These are phyloP conservation scores for Xylariaceae sp. DNA, from an alignment of 2,329 filamentous ascomycete genomes.

Conservation along the genomic window DNA sequence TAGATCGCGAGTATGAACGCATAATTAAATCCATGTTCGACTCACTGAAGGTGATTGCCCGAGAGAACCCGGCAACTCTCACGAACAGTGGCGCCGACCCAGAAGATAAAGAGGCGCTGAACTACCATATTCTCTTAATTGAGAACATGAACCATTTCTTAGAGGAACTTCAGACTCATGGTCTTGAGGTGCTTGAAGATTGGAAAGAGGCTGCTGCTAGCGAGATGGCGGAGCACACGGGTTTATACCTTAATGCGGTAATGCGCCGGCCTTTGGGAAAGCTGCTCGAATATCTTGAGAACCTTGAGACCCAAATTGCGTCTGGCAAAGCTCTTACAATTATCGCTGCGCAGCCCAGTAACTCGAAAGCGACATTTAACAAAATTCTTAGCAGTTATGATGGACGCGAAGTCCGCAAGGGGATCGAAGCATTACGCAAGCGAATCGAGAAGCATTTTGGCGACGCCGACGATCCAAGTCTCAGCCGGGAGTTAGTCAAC, in stretches of 20 bases:
- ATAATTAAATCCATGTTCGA: constrained; percentile 97
- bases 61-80: constrained; percentile 64
- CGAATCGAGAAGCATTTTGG: constrained; percentile 97
- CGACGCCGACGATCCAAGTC: constrained; percentile 76
- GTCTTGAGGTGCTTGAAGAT: constrained; percentile 77
- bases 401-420: constrained; percentile 82
- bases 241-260: constrained; percentile 83
- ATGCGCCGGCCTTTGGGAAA: constrained; percentile 90
- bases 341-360: constrained; percentile 81
- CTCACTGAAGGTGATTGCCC: constrained; percentile 90
- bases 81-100: constrained; percentile 56
- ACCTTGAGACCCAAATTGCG: constrained; percentile 75
- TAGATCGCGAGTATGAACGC: constrained; percentile 86
- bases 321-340: constrained; percentile 63
- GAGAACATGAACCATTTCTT: constrained; percentile 99
- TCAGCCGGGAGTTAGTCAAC: constrained; percentile 63
- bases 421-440: constrained; percentile 88
- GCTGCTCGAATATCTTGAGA: constrained; percentile 88
- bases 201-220: constrained; percentile 80
- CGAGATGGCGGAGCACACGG: constrained; percentile 87
- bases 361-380: constrained; percentile 82
- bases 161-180: constrained; percentile 82
- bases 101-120: constrained; percentile 95
- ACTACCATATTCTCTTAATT: constrained; percentile 95
- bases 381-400: constrained; percentile 85